These are phyloP conservation scores for Xerocomus amazonicus DNA, from an alignment of 1,284 basidiomycete species.

Conservation along the genomic window DNA sequence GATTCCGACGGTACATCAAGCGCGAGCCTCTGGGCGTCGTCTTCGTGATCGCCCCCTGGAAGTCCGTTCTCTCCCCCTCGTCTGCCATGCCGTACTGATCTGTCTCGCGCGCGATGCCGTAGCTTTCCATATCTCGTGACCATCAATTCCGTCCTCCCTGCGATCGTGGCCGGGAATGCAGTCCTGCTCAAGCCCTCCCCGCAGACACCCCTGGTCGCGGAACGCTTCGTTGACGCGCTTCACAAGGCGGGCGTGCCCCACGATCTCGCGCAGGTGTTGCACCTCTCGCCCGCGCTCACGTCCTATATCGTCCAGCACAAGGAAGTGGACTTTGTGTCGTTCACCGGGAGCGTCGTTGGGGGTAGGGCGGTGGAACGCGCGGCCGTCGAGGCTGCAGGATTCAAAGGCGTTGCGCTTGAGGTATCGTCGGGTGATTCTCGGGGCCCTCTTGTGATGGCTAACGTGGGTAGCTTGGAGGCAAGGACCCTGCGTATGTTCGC, in stretches of 20 bases:
- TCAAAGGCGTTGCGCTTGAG: slow-evolving; percentile 81
- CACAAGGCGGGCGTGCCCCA: slow-evolving; percentile 73
- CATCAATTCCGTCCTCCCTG: slow-evolving; percentile 88
- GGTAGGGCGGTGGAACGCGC: slow-evolving; percentile 63
- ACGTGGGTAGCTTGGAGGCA: slow-evolving; percentile 80
- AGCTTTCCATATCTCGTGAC: slow-evolving; percentile 89
- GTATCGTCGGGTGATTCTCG: slow-evolving; percentile 33
- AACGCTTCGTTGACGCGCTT: slow-evolving; percentile 73
- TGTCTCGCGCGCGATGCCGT: not conserved
- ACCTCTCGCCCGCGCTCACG: slow-evolving; percentile 69
- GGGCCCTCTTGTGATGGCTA: not conserved
- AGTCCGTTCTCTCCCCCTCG: slow-evolving; percentile 42
- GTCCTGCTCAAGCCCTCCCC: slow-evolving; percentile 93
- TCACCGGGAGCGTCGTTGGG: slow-evolving; percentile 82
- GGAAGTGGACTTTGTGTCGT: slow-evolving; percentile 77
- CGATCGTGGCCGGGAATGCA: slow-evolving; percentile 83
- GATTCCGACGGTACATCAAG: slow-evolving; percentile 79
- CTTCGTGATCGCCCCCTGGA: slow-evolving; percentile 86
- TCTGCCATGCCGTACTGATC: slow-evolving; percentile 1
- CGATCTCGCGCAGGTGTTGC: slow-evolving; percentile 76
- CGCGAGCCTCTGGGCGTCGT: slow-evolving; percentile 87
- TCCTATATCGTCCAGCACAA: slow-evolving; percentile 64
- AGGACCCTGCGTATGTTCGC: slow-evolving; percentile 93
- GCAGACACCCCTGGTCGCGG: slow-evolving; percentile 86
- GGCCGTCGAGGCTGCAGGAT: slow-evolving; percentile 58